phyloP scores from a whole-genome alignment of 345 rosid genomes.

The Citrus australasica region DNA sequence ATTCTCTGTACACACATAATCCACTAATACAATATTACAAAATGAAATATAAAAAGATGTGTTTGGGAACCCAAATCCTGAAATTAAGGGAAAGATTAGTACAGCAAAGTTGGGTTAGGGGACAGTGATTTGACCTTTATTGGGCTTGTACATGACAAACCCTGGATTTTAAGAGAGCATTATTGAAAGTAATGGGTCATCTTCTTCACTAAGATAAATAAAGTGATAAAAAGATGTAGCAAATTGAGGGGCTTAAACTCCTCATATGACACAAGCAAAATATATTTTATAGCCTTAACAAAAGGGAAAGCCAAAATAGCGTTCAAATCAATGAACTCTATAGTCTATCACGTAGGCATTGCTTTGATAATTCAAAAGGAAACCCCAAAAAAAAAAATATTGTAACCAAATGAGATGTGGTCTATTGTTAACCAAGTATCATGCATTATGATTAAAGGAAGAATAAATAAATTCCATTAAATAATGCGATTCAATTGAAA shows the following conservation, averaged over 20 bases:
- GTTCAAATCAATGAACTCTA: constrained; percentile 10
- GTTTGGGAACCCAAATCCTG: constrained; percentile 12
- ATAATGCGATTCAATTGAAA: background rate
- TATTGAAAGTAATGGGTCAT: constrained; percentile 8
- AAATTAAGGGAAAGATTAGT: constrained; percentile 15
- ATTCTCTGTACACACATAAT: background rate
- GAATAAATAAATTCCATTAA: background rate
- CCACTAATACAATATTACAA: background rate
- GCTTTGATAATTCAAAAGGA: background rate
- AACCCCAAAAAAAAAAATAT: background rate
- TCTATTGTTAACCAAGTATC: background rate
- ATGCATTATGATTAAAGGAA: background rate
- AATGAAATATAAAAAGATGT: background rate
- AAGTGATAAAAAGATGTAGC: background rate
- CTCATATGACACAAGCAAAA: background rate
- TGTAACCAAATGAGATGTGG: background rate
- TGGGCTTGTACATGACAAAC: constrained; percentile 16
- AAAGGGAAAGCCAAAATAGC: constrained; percentile 11
- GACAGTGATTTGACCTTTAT: constrained; percentile 23
- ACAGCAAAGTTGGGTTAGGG: background rate
- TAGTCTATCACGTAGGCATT: background rate
- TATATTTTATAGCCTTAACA: background rate
- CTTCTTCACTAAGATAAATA: constrained; percentile 5
- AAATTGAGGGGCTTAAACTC: background rate
- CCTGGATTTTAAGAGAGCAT: background rate